These are phyloP conservation scores for Talaromyces trachyspermus DNA, from an alignment of 495 filamentous ascomycete species.

Conservation along the genomic window DNA sequence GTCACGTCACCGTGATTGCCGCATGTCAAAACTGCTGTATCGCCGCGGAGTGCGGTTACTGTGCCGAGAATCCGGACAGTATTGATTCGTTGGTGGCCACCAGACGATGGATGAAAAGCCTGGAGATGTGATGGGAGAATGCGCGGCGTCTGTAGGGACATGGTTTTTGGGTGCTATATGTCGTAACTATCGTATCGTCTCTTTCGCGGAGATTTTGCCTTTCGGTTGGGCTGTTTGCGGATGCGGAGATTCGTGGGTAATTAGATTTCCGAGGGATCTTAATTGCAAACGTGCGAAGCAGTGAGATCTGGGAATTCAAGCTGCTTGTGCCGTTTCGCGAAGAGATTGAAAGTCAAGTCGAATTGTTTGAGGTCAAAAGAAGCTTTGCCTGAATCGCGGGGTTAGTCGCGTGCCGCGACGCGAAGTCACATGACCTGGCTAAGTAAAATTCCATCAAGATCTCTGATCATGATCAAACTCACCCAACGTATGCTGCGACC, in stretches of 20 bases:
- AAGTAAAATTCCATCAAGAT: neutral
- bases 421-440: slow-evolving; percentile 1
- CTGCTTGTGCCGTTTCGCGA: too few relatives aligned
- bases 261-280: too few relatives aligned
- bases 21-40: slow-evolving; percentile 71
- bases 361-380: neutral
- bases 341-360: too few relatives aligned
- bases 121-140: slow-evolving; percentile 61
- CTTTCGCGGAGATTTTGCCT: too few relatives aligned
- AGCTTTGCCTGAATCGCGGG: neutral
- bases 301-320: too few relatives aligned
- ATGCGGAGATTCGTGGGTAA: too few relatives aligned
- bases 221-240: too few relatives aligned
- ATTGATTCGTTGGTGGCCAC: slow-evolving; percentile 37
- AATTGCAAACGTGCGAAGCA: too few relatives aligned
- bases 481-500: too few relatives aligned
- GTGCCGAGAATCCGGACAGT: slow-evolving; percentile 83
- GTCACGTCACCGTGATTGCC: slow-evolving; percentile 58
- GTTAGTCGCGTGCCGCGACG: neutral
- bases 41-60: slow-evolving; percentile 70
- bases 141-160: slow-evolving; percentile 56
- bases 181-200: too few relatives aligned
- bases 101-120: slow-evolving; percentile 46
- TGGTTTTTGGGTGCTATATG: too few relatives aligned
- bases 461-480: too few relatives aligned